Percentiles rank a stretch among this genome's conserved stretches.
Conservation (phyloP, 176 grass and related monocot genomes). For the Oryza brachyantha region DNA sequence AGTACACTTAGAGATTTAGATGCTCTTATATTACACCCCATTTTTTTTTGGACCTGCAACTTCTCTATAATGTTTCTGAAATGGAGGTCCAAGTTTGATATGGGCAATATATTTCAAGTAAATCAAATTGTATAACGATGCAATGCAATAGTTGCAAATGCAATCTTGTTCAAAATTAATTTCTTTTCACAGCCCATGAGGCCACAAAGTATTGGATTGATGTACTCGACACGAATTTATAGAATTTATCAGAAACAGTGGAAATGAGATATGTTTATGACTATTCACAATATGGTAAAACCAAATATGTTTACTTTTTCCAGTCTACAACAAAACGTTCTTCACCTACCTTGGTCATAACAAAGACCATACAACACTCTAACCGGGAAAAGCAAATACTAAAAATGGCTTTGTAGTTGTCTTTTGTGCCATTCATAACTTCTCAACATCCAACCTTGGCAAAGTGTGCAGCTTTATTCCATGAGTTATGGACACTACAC, state of each 20-base stretch:
- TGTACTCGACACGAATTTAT: neutral
- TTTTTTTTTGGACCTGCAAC: neutral
- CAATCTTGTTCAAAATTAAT: neutral
- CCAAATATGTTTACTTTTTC: neutral
- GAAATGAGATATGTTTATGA: neutral
- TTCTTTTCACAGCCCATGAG: neutral
- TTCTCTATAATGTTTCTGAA: neutral
- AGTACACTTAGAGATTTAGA: neutral
- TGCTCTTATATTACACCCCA: neutral
- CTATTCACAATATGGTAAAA: neutral
- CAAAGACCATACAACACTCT: slow-evolving; percentile 20
- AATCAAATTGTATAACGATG: neutral
- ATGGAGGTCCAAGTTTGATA: neutral
- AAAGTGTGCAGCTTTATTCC: neutral
- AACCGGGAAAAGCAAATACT: slow-evolving; percentile 16
- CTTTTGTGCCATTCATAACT: neutral
- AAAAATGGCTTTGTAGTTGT: neutral
- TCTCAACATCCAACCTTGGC: neutral
- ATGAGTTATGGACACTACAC: neutral
- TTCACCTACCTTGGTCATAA: slow-evolving; percentile 17
- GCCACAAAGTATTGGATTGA: neutral
- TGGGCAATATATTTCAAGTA: neutral
- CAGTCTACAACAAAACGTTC: neutral
- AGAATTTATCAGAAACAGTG: neutral
- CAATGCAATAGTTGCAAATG: neutral